Conservation (phyloP, 192 early-diverging fungal genomes). For the Radiomyces spectabilis region DNA sequence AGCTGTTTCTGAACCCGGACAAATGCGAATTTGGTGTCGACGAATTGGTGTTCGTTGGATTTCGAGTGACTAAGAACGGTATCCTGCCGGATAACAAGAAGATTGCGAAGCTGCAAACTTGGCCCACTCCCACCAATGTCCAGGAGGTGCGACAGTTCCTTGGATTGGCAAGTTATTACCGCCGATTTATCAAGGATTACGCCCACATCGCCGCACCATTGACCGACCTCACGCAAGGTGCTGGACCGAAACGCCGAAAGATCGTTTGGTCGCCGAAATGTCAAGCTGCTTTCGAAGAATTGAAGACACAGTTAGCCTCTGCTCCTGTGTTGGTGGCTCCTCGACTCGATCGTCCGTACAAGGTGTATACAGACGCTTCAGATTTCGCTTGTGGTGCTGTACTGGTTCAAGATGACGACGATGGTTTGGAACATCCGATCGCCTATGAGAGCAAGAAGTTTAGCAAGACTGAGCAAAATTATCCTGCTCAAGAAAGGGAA, state of each 20-base stretch:
- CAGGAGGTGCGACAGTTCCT: constrained; percentile 23
- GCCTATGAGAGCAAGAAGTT: constrained; percentile 25
- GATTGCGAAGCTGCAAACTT: constrained; percentile 5
- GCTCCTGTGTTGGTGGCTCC: not conserved
- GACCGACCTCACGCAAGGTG: constrained; percentile 19
- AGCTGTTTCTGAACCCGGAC: too few species aligned
- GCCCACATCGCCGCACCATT: constrained; percentile 24
- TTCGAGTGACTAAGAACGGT: constrained; percentile 12
- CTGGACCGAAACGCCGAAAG: not conserved
- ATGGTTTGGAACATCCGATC: constrained; percentile 13
- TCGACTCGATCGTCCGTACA: not conserved
- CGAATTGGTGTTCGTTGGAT: constrained; percentile 20
- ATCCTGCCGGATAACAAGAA: constrained; percentile 15
- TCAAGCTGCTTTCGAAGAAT: not conserved
- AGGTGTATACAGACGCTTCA: not conserved
- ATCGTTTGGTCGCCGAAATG: not conserved
- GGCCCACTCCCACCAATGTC: constrained; percentile 16
- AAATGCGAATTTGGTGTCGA: too few species aligned
- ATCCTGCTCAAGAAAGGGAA: constrained; percentile 17
- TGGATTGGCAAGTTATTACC: constrained; percentile 30
- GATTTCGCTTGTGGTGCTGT: not conserved
- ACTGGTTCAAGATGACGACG: not conserved
- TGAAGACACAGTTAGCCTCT: not conserved
- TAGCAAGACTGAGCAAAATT: constrained; percentile 17
- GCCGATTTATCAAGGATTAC: constrained; percentile 25